Conservation (phyloP, 352 stramenopile genomes). For the Pythium sp. region DNA sequence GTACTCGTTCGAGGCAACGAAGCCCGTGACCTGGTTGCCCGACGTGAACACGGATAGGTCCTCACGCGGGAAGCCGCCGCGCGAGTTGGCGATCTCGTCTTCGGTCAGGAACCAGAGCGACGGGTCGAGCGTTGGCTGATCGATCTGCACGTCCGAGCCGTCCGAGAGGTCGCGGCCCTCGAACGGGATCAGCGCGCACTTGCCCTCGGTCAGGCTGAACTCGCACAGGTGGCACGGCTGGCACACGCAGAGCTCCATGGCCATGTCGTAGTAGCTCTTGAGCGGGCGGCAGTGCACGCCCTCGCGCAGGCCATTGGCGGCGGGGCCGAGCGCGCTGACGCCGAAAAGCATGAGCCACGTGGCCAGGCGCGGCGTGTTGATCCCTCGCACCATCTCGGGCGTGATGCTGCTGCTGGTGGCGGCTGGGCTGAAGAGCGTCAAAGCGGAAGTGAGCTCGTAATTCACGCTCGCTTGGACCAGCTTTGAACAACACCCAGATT, state of each 20-base stretch:
- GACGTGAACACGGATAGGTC: conserved; percentile 44
- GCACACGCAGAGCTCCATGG: conserved; percentile 33
- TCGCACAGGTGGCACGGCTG: conserved; percentile 37
- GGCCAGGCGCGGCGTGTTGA: conserved; percentile 2
- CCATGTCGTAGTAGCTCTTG: conserved; percentile 21
- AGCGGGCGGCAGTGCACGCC: conserved; percentile 20
- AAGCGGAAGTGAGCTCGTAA: neutral
- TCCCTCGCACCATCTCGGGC: conserved; percentile 4
- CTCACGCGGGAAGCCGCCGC: conserved; percentile 37
- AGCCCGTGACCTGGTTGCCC: conserved; percentile 49
- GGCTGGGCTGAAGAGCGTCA: neutral
- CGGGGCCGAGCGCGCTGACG: conserved; percentile 1
- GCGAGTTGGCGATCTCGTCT: conserved; percentile 47
- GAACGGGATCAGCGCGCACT: conserved; percentile 23
- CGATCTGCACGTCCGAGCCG: conserved; percentile 20
- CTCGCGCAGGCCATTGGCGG: neutral
- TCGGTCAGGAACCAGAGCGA: conserved; percentile 59
- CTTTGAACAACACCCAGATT: neutral
- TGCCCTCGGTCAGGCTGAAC: conserved; percentile 20
- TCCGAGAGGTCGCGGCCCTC: conserved; percentile 21
- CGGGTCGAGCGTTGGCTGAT: conserved; percentile 47
- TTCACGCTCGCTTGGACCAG: too few relatives aligned
- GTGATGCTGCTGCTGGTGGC: neutral
- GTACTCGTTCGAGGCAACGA: conserved; percentile 36
- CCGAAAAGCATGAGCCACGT: conserved; percentile 3